Base-by-base conservation (phyloP, 192 early-diverging fungal genomes). In the Entophlyctis luteolus region DNA sequence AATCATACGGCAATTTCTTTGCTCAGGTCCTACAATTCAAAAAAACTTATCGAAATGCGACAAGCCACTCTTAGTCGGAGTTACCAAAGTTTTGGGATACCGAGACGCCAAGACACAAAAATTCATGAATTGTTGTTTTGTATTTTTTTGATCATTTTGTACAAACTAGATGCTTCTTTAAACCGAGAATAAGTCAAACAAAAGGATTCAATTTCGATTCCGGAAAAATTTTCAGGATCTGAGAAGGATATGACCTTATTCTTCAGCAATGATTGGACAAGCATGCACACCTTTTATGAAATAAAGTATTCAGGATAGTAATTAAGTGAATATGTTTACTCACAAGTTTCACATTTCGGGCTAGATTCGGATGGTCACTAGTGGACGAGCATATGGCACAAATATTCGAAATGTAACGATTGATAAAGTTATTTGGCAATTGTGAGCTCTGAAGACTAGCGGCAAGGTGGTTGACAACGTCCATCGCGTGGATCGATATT, bases 141-240 rank as follows among this genome's bases (percentile, higher is more conserved):
- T n/a, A n/a, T n/a, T n/a, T n/a, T n/a, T n/a, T n/a, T n/a, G n/a
- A 78, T 29, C 46, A 78, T 22, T 35, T 65, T 23, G 42, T 72
- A 78, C 23, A 78, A 46, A 2, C 33, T 68, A 22, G 72, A 62
- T 4, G 76, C 76, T 59, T 78, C 76, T 25, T 70, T 62, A 4
- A 74, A 49, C 27, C 76, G 45, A 46, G 76, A 74, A 56, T 67
- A 75, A 67, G 67, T 57, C 22, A 78, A 67, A 32, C 76, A 78
- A 45, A 78, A 78, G 29, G 76, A 59, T 50, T 77, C 66, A 23
- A 77, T 70, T 63, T 77, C 75, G 4, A 73, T n/a, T n/a, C n/a
- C n/a, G n/a, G n/a, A n/a, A n/a, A n/a, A n/a, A n/a, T n/a, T 62
- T 48, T 47, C 52, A 45, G 60, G 66, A n/a, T 72, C 69, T 20